Evolutionary conservation across 768 basidiomycete genomes (phyloP).

Genomic region (Amanita phalloides): DNA sequence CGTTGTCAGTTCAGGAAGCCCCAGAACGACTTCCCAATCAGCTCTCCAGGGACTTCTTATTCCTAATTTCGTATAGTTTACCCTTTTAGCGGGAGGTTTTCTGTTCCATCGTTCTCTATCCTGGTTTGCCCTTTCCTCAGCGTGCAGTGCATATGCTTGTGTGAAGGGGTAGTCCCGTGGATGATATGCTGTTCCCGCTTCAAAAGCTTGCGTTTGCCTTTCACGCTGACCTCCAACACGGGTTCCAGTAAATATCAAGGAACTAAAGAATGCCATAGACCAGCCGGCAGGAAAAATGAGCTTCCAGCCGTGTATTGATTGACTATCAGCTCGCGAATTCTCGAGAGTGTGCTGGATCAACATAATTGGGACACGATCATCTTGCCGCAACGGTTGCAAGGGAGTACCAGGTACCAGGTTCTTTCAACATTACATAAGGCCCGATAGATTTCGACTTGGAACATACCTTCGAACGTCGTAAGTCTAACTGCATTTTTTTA

Average conservation of each 20-base stretch:
- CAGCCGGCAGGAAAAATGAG: constrained; percentile 81
- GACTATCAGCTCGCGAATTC: constrained; percentile 17
- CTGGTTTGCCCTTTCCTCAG: constrained; percentile 34
- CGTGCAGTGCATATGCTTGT: constrained; percentile 39
- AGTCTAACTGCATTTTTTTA: constrained; percentile 80
- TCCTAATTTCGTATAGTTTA: constrained; percentile 55
- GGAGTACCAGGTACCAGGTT: constrained; percentile 69
- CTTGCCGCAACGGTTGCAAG: constrained; percentile 56
- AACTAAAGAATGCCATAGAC: constrained; percentile 83
- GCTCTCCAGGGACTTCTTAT: constrained; percentile 65
- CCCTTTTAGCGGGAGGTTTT: constrained; percentile 82
- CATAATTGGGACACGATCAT: constrained; percentile 76
- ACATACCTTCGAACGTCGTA: constrained; percentile 62
- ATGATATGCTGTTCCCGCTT: constrained; percentile 65
- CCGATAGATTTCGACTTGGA: neutral
- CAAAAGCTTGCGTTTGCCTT: constrained; percentile 70
- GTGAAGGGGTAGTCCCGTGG: constrained; percentile 73
- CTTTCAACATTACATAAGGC: constrained; percentile 22
- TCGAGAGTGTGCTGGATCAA: constrained; percentile 74
- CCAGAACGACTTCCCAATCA: constrained; percentile 70
- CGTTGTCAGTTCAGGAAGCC: constrained; percentile 18
- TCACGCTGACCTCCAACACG: constrained; percentile 83
- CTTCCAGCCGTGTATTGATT: constrained; percentile 75
- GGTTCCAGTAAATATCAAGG: constrained; percentile 74
- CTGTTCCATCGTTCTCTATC: constrained; percentile 60